These are phyloP conservation scores for Trichophyton benhamiae DNA, from an alignment of 2,329 filamentous ascomycete genomes.

Conservation along the genomic window DNA sequence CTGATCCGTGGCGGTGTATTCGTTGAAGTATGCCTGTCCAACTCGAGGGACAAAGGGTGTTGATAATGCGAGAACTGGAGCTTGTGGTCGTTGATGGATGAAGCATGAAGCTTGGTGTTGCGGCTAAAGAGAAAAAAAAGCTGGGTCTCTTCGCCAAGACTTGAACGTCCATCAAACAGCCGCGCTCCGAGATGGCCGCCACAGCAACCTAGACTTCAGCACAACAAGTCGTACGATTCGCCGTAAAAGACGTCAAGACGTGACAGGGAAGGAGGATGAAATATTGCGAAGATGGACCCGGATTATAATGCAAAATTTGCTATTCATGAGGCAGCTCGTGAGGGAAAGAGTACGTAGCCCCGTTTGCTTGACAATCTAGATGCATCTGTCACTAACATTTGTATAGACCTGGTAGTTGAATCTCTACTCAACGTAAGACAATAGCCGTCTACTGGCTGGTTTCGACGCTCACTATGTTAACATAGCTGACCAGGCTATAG, in stretches of 20 bases:
- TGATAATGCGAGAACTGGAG: not conserved
- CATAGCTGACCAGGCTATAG: constrained; percentile 30
- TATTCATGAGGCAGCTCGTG: constrained; percentile 74
- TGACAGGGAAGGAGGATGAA: not conserved
- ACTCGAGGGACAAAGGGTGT: not conserved
- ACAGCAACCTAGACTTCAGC: not conserved
- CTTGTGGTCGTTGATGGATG: not conserved
- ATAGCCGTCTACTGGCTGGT: constrained; percentile 17
- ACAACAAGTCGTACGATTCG: not conserved
- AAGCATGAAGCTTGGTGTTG: not conserved
- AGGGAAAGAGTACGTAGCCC: constrained; percentile 58
- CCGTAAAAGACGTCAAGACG: not conserved
- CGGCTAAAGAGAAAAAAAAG: not conserved
- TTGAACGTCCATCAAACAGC: not conserved
- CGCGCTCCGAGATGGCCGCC: not conserved
- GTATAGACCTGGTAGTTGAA: constrained; percentile 56
- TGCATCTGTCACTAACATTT: constrained; percentile 15
- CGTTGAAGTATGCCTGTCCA: not conserved
- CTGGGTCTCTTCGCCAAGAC: not conserved
- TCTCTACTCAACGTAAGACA: constrained; percentile 55
- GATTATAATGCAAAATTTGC: constrained; percentile 54
- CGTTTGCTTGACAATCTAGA: not conserved
- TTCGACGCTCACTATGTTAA: constrained; percentile 5
- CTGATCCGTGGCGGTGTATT: too few species aligned
- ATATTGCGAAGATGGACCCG: constrained; percentile 23